Base-by-base conservation (phyloP, 2,329 filamentous ascomycete genomes). In the Pseudocercospora ulei region DNA sequence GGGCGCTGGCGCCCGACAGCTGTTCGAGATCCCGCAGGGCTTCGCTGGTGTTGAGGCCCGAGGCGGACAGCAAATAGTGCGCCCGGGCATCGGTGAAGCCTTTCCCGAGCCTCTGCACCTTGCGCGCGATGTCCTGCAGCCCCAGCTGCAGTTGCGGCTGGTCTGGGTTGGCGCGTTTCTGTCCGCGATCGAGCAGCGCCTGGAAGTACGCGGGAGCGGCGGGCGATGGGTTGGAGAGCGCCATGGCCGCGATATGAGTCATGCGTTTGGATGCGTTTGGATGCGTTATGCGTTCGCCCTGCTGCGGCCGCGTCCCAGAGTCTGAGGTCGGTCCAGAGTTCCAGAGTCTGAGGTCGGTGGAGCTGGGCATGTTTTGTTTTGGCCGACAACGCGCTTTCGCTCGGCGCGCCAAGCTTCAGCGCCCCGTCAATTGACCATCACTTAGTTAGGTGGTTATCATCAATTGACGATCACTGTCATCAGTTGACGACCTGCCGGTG, bases 21-120 rank as follows among this genome's bases (percentile, higher is more conserved):
- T 54, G 47, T 30, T 56, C 54, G 13, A 98, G 75, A 55, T 96
- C 88, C 59, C 82, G 82, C 35, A 93, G 75, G 8, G 88, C 84
- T 47, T 80, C 74, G 25, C 82, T 80, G 8, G 88, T 84, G 56
- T 93, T 85, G 41, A 98, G 82, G 20, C 90, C 90, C 7, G 90
- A 96, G 5, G 84, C 88, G 17, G 88, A 86, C 34, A 98, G 78
- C 25, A 96, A 71, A 62, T 94, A 95, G 60, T 95, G 88, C 65
- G 75, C 75, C 55, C 71, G 73, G 41, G 59, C 67, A 44, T 52
- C 48, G 11, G 42, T 51, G 41, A 49, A 48, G 14, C 92, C 76
- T 60, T 80, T 78, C 55, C 78, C 80, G 51, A 98, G 70, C 50
- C 71, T 87, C 69, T 73, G 84, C 65, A 70, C 90, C 71, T 71